Conservation (phyloP, 2,329 filamentous ascomycete species). For the Colletotrichum sp. region DNA sequence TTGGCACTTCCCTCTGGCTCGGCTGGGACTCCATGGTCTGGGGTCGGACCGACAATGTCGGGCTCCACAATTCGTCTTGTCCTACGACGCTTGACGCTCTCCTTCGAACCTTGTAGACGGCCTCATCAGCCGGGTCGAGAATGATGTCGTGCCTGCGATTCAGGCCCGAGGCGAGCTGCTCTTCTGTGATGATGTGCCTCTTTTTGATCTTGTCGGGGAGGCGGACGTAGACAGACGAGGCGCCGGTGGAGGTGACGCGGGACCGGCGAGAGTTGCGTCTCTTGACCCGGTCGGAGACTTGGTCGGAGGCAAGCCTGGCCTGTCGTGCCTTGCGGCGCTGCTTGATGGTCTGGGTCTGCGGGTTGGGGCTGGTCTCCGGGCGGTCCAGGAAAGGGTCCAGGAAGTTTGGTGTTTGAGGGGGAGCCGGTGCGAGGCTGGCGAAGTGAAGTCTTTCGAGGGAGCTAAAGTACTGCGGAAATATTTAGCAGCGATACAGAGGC, state of each 20-base stretch:
- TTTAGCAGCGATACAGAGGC: conserved; percentile 20
- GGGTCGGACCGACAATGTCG: conserved; percentile 31
- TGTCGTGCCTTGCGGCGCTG: conserved; percentile 12
- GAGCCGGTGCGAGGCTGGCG: conserved; percentile 20
- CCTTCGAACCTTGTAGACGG: conserved; percentile 53
- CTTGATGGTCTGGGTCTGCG: conserved; percentile 24
- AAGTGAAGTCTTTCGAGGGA: conserved; percentile 74
- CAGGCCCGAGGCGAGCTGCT: conserved; percentile 66
- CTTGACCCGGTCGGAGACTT: conserved; percentile 31
- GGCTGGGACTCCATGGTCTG: conserved; percentile 30
- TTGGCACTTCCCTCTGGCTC: conserved; percentile 19
- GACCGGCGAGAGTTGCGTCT: conserved; percentile 34
- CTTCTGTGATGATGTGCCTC: conserved; percentile 73
- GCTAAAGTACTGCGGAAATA: conserved; percentile 68
- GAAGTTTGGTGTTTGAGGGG: conserved; percentile 6
- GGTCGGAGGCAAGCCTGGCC: conserved; percentile 30
- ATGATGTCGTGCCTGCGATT: conserved; percentile 52
- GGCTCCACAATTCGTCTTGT: conserved; percentile 33
- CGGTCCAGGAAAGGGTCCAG: conserved; percentile 8
- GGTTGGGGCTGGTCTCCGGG: not conserved
- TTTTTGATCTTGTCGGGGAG: conserved; percentile 76
- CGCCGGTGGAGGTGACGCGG: conserved; percentile 56
- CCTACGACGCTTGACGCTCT: conserved; percentile 39
- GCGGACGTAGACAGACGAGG: conserved; percentile 69
- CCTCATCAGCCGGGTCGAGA: conserved; percentile 57